Conservation (phyloP, 2,329 filamentous ascomycete species). For the Cercospora zeina region DNA sequence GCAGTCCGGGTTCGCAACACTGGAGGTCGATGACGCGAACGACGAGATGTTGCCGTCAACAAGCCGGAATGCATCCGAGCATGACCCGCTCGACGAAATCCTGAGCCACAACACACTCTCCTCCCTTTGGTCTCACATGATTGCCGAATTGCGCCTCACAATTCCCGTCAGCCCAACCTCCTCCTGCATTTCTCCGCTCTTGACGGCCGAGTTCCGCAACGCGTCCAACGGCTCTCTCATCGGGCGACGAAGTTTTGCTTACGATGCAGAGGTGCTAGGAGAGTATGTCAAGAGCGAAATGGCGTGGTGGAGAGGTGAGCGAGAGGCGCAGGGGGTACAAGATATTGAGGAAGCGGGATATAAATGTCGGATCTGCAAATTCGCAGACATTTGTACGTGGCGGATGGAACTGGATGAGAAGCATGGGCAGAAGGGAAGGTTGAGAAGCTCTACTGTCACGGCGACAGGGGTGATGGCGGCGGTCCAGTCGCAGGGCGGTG, state of each 20-base stretch:
- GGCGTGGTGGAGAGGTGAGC: constrained; percentile 82
- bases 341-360: constrained; percentile 74
- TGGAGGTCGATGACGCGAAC: constrained; percentile 30
- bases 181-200: constrained; percentile 54
- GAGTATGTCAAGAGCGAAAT: constrained; percentile 69
- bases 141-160: constrained; percentile 55
- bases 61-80: constrained; percentile 8
- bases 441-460: constrained; percentile 8
- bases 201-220: constrained; percentile 58
- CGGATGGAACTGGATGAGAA: constrained; percentile 67
- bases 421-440: constrained; percentile 40
- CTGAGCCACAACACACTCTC: constrained; percentile 60
- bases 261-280: constrained; percentile 64
- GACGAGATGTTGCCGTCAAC: constrained; percentile 43
- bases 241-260: constrained; percentile 63
- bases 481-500: not conserved
- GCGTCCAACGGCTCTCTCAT: constrained; percentile 53
- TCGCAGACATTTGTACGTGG: constrained; percentile 77
- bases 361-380: constrained; percentile 85
- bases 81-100: constrained; percentile 53
- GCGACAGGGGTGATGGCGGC: not conserved
- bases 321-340: constrained; percentile 68
- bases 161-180: constrained; percentile 45
- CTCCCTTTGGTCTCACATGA: constrained; percentile 64
- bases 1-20: not conserved